Evolutionary conservation across 2,329 filamentous ascomycete species (phyloP).

Genomic region (Dryadomyces quercus-mongolicae): DNA sequence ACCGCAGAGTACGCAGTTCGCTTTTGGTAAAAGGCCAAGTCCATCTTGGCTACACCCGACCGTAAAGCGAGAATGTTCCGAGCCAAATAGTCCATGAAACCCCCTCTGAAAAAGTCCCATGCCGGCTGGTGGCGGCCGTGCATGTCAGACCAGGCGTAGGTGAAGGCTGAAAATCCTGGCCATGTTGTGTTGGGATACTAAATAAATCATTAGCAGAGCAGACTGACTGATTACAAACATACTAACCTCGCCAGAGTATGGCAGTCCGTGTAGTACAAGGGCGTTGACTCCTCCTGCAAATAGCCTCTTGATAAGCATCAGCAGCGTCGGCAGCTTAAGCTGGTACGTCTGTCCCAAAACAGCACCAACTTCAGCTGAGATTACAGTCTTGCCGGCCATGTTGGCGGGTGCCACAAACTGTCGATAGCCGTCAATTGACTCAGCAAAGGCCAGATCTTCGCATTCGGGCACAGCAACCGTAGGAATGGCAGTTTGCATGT

Average conservation of each 20-base stretch:
- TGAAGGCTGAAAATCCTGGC: slow-evolving; percentile 33
- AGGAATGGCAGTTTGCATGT: slow-evolving; percentile 25
- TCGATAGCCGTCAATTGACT: slow-evolving; percentile 25
- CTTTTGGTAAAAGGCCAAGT: slow-evolving; percentile 28
- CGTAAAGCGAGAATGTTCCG: slow-evolving; percentile 26
- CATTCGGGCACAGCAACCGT: slow-evolving; percentile 26
- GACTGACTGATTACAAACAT: background rate
- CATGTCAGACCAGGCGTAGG: slow-evolving; percentile 19
- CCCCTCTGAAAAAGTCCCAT: slow-evolving; percentile 25
- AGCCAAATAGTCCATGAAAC: slow-evolving; percentile 22
- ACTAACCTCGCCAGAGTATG: slow-evolving; percentile 19
- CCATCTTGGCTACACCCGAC: slow-evolving; percentile 24
- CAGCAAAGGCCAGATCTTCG: slow-evolving; percentile 24
- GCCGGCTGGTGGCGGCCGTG: slow-evolving; percentile 26
- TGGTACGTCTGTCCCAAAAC: slow-evolving; percentile 5
- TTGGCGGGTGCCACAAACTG: slow-evolving; percentile 27
- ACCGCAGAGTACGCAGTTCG: background rate
- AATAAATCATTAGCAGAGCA: background rate
- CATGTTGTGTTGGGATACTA: slow-evolving; percentile 32
- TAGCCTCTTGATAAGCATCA: background rate
- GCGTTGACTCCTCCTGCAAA: slow-evolving; percentile 15
- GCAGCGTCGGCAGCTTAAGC: background rate
- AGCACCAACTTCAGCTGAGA: slow-evolving; percentile 27
- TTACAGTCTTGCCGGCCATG: slow-evolving; percentile 23
- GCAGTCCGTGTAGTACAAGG: slow-evolving; percentile 29